Percentiles rank a stretch among this genome's conserved stretches.
Conservation (phyloP, 345 rosid genomes). For the Chamaenerion angustifolium region DNA sequence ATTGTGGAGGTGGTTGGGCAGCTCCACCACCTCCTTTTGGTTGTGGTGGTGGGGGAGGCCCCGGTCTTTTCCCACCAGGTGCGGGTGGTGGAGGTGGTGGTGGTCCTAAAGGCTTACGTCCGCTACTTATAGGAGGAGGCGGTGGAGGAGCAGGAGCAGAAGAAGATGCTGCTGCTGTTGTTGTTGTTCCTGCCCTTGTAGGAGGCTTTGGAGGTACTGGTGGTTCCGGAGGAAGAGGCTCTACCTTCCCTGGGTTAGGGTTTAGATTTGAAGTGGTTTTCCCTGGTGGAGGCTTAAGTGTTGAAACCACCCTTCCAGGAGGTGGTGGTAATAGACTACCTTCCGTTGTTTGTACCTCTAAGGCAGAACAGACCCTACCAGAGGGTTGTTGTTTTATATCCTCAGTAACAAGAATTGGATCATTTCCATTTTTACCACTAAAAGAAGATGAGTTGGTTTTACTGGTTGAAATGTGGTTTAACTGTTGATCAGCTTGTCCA, state of each 20-base stretch:
- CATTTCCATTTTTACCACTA: conserved; percentile 3
- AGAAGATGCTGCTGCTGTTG: conserved; percentile 31
- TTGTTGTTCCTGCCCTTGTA: conserved; percentile 9
- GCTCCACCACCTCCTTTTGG: too few relatives aligned
- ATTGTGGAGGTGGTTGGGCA: too few relatives aligned
- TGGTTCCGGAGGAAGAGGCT: conserved; percentile 71
- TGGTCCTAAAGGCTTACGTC: conserved; percentile 16
- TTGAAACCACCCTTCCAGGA: conserved; percentile 5
- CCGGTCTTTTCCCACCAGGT: conserved; percentile 21
- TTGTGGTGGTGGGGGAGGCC: conserved; percentile 49
- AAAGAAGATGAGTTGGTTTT: conserved; percentile 15
- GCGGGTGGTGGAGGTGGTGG: conserved; percentile 25
- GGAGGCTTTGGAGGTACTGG: conserved; percentile 48
- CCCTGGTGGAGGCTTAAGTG: conserved; percentile 69
- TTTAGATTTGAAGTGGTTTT: conserved; percentile 24
- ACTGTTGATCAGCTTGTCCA: conserved; percentile 26
- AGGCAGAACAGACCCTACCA: too few relatives aligned
- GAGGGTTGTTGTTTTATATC: too few relatives aligned
- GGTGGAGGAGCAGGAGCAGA: conserved; percentile 21
- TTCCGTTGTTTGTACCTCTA: neutral
- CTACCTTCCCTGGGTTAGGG: conserved; percentile 60
- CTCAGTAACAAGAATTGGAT: neutral
- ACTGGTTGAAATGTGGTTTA: conserved; percentile 12
- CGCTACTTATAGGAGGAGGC: conserved; percentile 26
- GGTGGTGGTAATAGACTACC: conserved; percentile 8